Evolutionary conservation across 2,329 filamentous ascomycete genomes (phyloP), one percentile per base, ranked within the genome.

Genomic region (Zasmidium citrigriseum): DNA sequence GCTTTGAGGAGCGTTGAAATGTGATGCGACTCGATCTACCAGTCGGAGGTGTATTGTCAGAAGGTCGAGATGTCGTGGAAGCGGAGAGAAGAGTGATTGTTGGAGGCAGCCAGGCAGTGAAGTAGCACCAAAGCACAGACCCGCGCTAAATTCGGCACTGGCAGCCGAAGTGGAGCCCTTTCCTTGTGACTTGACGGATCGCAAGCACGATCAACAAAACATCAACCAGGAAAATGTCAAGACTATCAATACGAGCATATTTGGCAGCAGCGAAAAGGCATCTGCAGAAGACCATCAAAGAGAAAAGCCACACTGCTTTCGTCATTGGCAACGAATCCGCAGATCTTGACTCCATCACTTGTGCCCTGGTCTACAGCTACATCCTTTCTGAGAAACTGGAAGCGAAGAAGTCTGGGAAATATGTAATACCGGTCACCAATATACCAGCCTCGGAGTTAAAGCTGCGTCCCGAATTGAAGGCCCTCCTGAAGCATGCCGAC

Each of bases 321-420:
- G 80, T 83, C 16, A 77, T 83, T 62, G 81, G 81, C 62, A 83
- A 83, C 64, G 80, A 83, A 68, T 82, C 80, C 52, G 81, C 80
- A 89, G 90, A 95, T 66, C 86, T 95, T 55, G 90, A 95, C 76
- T 93, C 90, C 1, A 83, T 95, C 65, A 90, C 88, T 73, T 88
- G 86, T 24, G 85, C 90, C 23, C 76, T 95, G 18, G 75, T 93
- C 23, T 85, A 89, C 59, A 89, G 90, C 57, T 95, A 93, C 73
- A 78, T 93, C 38, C 84, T 86, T 63, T 88, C 85, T 29, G 82
- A 86, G 69, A 72, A 81, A 3, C 76, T 83, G 3, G 79, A 76
- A 48, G 68, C 67, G 49, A 67, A 76, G 65, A 73, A 73, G 12
- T 77, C 81, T 48, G 75, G 74, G 51, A 76, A 58, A 74, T 76